Evolutionary conservation across 257 asterid genomes (phyloP).

Genomic region (Salvia hispanica): DNA sequence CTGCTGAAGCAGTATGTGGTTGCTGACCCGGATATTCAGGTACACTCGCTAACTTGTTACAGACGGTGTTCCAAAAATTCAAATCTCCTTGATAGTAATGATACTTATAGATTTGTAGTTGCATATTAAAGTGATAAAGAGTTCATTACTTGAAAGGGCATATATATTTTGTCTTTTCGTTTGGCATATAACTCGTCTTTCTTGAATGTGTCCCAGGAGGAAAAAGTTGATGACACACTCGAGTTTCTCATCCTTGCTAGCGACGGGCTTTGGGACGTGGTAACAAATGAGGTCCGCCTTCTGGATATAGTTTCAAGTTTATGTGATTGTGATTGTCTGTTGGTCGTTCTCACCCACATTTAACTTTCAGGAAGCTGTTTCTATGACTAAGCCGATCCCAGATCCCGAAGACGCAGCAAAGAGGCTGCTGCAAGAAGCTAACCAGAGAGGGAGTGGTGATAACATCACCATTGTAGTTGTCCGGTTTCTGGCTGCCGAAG

Average conservation of each 20-base stretch:
- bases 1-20: slow-evolving; percentile 87
- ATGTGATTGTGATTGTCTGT: background rate
- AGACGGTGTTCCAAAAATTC: too few relatives aligned
- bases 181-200: background rate
- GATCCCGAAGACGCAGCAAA: slow-evolving; percentile 95
- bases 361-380: slow-evolving; percentile 74
- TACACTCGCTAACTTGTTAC: slow-evolving; percentile 23
- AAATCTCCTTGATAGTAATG: background rate
- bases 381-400: slow-evolving; percentile 73
- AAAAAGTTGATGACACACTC: slow-evolving; percentile 73
- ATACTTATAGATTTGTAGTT: background rate
- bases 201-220: slow-evolving; percentile 55
- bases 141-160: background rate
- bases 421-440: slow-evolving; percentile 85
- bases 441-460: slow-evolving; percentile 89
- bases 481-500: slow-evolving; percentile 59
- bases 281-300: slow-evolving; percentile 69
- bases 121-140: background rate
- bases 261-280: slow-evolving; percentile 96
- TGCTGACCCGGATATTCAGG: slow-evolving; percentile 97
- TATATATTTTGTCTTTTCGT: background rate
- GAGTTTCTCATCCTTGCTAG: slow-evolving; percentile 97
- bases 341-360: background rate
- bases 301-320: slow-evolving; percentile 1
- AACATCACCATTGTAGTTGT: slow-evolving; percentile 82